phyloP scores from a whole-genome alignment of 345 rosid species.

The Gossypium sturtianum region DNA sequence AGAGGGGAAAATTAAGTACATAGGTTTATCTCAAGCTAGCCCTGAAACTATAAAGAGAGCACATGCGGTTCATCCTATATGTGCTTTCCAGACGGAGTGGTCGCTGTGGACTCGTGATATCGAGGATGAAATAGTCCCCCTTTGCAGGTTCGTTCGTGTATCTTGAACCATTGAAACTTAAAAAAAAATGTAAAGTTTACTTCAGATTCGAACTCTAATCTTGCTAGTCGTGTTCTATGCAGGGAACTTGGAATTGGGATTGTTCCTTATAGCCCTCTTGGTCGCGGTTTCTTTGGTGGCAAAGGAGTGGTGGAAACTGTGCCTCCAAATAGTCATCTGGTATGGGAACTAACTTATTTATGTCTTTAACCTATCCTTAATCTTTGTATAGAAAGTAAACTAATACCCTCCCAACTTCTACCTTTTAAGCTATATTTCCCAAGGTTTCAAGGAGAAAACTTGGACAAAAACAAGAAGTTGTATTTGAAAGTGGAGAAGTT shows the following conservation, averaged over 20 bases:
- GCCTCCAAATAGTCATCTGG: slow-evolving; percentile 30
- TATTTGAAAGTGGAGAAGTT: slow-evolving; percentile 23
- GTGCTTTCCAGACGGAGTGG: slow-evolving; percentile 15
- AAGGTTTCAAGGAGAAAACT: slow-evolving; percentile 26
- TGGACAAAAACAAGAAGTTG: slow-evolving; percentile 26
- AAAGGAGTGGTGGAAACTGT: slow-evolving; percentile 30
- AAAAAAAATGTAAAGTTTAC: not conserved
- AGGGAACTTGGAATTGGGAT: slow-evolving; percentile 53
- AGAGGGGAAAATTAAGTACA: slow-evolving; percentile 15
- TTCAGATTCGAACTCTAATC: not conserved
- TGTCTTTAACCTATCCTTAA: not conserved
- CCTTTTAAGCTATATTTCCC: slow-evolving; percentile 5
- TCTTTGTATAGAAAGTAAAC: not conserved
- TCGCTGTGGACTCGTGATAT: slow-evolving; percentile 17
- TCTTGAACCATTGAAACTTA: not conserved
- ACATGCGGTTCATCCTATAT: slow-evolving; percentile 8
- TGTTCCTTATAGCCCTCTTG: slow-evolving; percentile 49
- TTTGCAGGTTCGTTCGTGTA: slow-evolving; percentile 15
- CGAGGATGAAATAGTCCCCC: slow-evolving; percentile 17
- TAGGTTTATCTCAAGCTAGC: slow-evolving; percentile 19
- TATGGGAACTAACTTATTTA: not conserved
- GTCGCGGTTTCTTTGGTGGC: slow-evolving; percentile 51
- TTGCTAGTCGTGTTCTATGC: not conserved
- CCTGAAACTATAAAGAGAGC: slow-evolving; percentile 12
- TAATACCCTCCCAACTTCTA: not conserved